Percentiles rank a stretch among this genome's conserved stretches.
Evolutionary conservation across 257 asterid species (phyloP).

Genomic region (Datura wrightii): DNA sequence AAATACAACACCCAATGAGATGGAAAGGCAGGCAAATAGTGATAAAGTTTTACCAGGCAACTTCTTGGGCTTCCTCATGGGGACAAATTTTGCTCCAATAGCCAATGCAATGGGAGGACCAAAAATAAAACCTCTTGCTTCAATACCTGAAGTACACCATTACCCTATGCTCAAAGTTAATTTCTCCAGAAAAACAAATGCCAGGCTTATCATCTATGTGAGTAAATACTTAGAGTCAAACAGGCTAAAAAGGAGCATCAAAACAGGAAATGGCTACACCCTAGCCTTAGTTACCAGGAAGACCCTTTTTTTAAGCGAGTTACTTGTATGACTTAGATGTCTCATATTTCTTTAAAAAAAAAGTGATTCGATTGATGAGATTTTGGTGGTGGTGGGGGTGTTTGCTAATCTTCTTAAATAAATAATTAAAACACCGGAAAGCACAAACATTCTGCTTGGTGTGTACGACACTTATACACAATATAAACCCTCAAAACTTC

Average conservation of each 20-base stretch:
- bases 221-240: not conserved
- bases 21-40: not conserved
- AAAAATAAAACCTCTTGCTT: conserved; percentile 93
- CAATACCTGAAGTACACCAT: conserved; percentile 65
- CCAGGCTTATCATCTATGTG: not conserved
- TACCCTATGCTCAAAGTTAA: not conserved
- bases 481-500: not conserved
- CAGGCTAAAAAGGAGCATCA: not conserved
- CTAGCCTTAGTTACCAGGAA: not conserved
- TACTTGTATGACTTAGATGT: no score
- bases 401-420: not conserved
- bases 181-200: conserved; percentile 4
- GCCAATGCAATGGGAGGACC: conserved; percentile 99
- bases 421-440: not conserved
- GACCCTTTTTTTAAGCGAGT: no score
- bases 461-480: not conserved
- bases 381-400: no score
- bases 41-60: conserved; percentile 63
- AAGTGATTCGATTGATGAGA: no score
- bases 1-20: not conserved
- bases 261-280: not conserved
- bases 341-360: no score
- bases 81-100: conserved; percentile 92
- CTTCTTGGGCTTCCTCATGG: conserved; percentile 91
- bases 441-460: not conserved